These are phyloP conservation scores for Cucurbita argyrosperma DNA, from an alignment of 306 rosid genomes.

Conservation along the genomic window DNA sequence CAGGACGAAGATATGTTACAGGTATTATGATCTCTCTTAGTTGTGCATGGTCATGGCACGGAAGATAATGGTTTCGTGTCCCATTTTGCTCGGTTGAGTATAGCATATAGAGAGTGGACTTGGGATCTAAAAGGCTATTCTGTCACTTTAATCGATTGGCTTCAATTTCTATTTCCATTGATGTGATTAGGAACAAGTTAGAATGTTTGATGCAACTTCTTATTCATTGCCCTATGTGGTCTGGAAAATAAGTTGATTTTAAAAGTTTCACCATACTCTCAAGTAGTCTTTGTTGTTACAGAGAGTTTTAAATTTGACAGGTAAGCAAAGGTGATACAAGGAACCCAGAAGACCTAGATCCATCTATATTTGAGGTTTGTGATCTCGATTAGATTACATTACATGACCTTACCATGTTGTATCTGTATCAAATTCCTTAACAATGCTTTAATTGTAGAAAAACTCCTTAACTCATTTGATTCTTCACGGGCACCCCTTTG, in stretches of 20 bases:
- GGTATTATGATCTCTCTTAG: constrained; percentile 21
- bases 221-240: background rate
- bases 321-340: constrained; percentile 73
- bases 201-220: background rate
- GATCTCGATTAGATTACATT: background rate
- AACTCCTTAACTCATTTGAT: background rate
- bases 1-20: constrained; percentile 50
- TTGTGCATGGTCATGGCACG: background rate
- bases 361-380: constrained; percentile 67
- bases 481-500: background rate
- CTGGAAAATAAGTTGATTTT: background rate
- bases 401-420: background rate
- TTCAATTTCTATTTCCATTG: background rate
- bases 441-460: background rate
- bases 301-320: constrained; percentile 30
- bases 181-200: background rate
- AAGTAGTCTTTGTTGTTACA: background rate
- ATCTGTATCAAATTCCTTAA: background rate
- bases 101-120: background rate
- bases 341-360: constrained; percentile 52
- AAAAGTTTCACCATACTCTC: background rate
- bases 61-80: background rate
- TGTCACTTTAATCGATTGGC: background rate
- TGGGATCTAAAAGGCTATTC: background rate
- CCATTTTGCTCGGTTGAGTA: background rate